Evolutionary conservation across 2,329 filamentous ascomycete species (phyloP), one percentile per base, ranked within the genome.

Genomic region (Cordyceps cicadae): DNA sequence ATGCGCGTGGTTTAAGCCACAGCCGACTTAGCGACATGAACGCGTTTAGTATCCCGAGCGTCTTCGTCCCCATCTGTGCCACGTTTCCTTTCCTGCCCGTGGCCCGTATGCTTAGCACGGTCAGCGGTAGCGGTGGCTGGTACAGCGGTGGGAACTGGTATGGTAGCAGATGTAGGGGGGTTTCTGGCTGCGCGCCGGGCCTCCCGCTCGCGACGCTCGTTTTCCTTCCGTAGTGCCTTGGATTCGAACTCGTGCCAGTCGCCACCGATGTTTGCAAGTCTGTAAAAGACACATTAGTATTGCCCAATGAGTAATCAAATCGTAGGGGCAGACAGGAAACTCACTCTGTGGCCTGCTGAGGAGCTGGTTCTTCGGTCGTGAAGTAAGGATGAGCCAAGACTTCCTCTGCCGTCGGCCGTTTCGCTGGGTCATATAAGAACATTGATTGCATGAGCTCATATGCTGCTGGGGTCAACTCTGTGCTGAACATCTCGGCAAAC

Each of bases 181-280:
- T 48, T 60, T 66, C 77, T 79, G 19, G 73, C 74, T 0, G 76
- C 74, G 48, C 76, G 77, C 4, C 77, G 75, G 8, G 79, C 80
- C 59, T 84, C 81, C 61, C 79, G 77, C 32, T 84, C 81, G 63
- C 79, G 80, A 59, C 84, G 84, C 72, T 94, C 90, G 67, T 92
- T 93, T 72, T 97, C 92, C 67, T 94, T 94, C 37, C 94, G 83
- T 29, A 96, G 80, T 17, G 92, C 92, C 76, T 99, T 99, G 60
- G 91, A 96, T 76, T 99, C 94, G 69, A 97, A 96, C 71, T 99
- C 94, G 71, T 99, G 94, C 94, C 94, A 99, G 68, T 99, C 94
- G 24, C 94, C 94, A 67, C 94, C 85, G 34, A 99, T 81, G 54
- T 87, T 79, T 62, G 87, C 86, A 54, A 99, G 82, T 69, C 89